These are phyloP conservation scores for Cucurbita maxima DNA, from an alignment of 306 rosid species.

Conservation along the genomic window DNA sequence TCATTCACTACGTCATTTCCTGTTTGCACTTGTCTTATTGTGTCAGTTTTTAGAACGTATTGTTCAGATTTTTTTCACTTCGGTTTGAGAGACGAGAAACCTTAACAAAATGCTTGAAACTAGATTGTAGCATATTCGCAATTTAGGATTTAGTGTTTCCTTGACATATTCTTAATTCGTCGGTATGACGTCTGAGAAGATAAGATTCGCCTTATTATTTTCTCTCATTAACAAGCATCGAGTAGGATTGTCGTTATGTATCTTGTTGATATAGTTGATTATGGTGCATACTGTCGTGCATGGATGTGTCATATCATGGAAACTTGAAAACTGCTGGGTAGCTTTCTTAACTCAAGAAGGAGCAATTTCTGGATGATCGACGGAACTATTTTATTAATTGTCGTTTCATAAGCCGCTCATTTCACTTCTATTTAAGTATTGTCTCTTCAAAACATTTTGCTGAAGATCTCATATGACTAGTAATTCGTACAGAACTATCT, in stretches of 20 bases:
- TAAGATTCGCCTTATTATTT: background rate
- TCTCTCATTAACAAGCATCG: background rate
- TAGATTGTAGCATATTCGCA: background rate
- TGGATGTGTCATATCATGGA: no score
- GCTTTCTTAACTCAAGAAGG: background rate
- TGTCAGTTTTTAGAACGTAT: background rate
- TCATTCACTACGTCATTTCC: background rate
- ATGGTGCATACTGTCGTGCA: background rate
- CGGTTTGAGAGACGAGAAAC: background rate
- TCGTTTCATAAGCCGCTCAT: background rate
- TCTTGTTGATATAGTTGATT: background rate
- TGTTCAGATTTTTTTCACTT: background rate
- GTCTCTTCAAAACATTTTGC: background rate
- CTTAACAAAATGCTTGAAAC: background rate
- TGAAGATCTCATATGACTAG: background rate
- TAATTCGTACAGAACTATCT: background rate
- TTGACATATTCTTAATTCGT: background rate
- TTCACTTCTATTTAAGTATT: background rate
- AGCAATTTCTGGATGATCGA: background rate
- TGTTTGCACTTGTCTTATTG: background rate
- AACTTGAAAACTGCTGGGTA: background rate
- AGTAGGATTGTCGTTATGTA: background rate
- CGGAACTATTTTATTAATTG: background rate
- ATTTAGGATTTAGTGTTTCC: background rate
- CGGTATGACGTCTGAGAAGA: background rate